Conservation (phyloP, 2,329 filamentous ascomycete genomes). For the Lachnellula suecica region DNA sequence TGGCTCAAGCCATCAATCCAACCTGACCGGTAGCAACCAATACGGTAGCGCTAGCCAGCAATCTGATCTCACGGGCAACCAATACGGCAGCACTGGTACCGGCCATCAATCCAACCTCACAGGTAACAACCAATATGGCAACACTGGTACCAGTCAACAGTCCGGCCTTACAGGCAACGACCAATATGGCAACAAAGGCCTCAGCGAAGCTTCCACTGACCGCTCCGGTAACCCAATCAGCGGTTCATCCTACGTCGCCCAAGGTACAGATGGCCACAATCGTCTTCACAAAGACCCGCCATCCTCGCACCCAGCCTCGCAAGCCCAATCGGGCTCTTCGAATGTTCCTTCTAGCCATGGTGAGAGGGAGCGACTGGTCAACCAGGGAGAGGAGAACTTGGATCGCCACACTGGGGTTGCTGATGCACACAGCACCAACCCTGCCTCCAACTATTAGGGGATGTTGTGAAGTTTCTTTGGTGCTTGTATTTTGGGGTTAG, state of each 20-base stretch:
- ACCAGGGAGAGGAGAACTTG: neutral
- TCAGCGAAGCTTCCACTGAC: neutral
- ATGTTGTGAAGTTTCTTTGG: too few species aligned
- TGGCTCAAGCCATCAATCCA: neutral
- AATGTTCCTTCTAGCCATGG: too few species aligned
- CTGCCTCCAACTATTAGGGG: neutral
- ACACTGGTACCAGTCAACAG: neutral
- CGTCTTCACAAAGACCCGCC: slow-evolving; percentile 28
- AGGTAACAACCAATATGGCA: neutral
- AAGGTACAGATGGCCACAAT: slow-evolving; percentile 13
- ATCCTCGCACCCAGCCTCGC: slow-evolving; percentile 20
- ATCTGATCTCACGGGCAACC: neutral
- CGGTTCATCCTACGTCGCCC: neutral
- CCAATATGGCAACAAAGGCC: neutral
- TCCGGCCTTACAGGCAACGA: neutral
- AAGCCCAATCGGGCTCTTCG: neutral
- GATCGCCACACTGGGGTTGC: neutral
- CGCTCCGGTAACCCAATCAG: neutral
- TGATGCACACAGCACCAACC: neutral
- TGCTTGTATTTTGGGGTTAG: neutral
- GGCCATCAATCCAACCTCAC: neutral
- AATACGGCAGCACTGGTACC: neutral
- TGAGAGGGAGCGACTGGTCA: too few species aligned
- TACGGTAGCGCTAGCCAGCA: neutral
- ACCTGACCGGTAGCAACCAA: neutral